Evolutionary conservation across 1,139 yeast genomes (phyloP).

Genomic region (Suhomyces bolitotheri): DNA sequence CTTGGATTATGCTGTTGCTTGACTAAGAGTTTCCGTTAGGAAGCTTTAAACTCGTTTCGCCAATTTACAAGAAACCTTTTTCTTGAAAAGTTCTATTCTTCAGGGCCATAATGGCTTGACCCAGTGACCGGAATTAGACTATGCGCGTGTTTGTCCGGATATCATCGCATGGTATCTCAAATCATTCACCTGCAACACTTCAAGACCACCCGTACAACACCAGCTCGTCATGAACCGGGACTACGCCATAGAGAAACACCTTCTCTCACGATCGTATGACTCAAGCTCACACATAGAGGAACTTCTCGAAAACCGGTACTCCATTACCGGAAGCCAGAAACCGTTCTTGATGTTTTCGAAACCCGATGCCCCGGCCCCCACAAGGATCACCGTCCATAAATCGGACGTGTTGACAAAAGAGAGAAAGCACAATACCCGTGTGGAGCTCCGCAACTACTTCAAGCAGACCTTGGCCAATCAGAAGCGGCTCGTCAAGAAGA

Average conservation of each 20-base stretch:
- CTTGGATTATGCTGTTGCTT: too few relatives aligned
- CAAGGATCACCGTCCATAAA: slow-evolving; percentile 8
- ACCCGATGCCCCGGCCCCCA: slow-evolving; percentile 11
- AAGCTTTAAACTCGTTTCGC: too few relatives aligned
- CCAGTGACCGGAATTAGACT: too few relatives aligned
- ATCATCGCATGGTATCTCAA: too few relatives aligned
- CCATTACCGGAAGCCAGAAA: slow-evolving; percentile 57
- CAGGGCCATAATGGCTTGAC: too few relatives aligned
- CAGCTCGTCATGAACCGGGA: slow-evolving; percentile 40
- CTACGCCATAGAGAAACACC: slow-evolving; percentile 49
- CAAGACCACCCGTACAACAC: too few relatives aligned
- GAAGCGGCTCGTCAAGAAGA: slow-evolving; percentile 33
- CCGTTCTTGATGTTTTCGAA: slow-evolving; percentile 32
- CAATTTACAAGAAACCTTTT: too few relatives aligned
- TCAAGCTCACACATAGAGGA: slow-evolving; percentile 45
- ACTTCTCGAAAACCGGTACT: slow-evolving; percentile 56
- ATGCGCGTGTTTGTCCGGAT: too few relatives aligned
- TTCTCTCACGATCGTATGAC: slow-evolving; percentile 54
- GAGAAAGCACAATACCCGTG: slow-evolving; percentile 38
- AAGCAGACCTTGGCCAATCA: slow-evolving; percentile 39
- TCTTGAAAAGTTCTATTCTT: too few relatives aligned
- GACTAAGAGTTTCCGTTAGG: too few relatives aligned
- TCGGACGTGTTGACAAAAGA: slow-evolving; percentile 12
- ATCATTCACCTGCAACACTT: too few relatives aligned
- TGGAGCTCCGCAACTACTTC: slow-evolving; percentile 48